Base-by-base conservation (phyloP, 2,329 filamentous ascomycete species). In the Coniochaeta prunicola region DNA sequence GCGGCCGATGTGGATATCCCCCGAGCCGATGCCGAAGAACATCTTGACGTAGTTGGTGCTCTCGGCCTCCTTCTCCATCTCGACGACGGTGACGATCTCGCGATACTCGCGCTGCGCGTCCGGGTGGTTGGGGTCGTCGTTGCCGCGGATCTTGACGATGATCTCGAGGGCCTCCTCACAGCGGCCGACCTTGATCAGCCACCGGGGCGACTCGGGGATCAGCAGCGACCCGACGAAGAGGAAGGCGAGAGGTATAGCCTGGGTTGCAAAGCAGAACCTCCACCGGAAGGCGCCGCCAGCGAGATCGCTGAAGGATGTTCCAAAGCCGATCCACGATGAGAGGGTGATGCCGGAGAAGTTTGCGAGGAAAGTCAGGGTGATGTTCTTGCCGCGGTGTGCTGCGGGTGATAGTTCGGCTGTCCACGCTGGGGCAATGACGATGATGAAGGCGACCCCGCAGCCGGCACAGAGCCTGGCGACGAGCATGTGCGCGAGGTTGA, bases 171-270 rank as follows among this genome's bases (percentile, higher is more conserved):
- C 87, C 68, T 91, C 88, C 0, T 89, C 80, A 36, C 86, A 78
- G 0, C 86, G 80, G 0, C 85, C 86, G 6, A 80, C 81, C 63
- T 89, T 89, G 62, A 83, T 80, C 0, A 90, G 78, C 81, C 83
- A 88, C 1, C 87, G 77, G 0, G 86, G 87, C 0, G 84, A 87
- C 63, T 91, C 88, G 0, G 87, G 88, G 69, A 90, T 86, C 72
- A 88, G 83, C n/a, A 53, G 17, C 55, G 50, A 33, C 8, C 50
- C 42, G 19, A 48, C 42, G 42, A 48, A 57, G 77, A 79, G 59
- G 76, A 79, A 48, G 42, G 21, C 42, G 9, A 48, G 42, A 4
- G 19, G 42, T 4, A 48, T 26, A 21, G 42, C 42, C 42, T 48
- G 42, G 42, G 21, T 7, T 2, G 42, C 42, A 21, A 48, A 48